Evolutionary conservation across 108 stramenopile genomes (phyloP), one percentile per base, ranked within the genome.

Genomic region (Fragilaria crotonensis): DNA sequence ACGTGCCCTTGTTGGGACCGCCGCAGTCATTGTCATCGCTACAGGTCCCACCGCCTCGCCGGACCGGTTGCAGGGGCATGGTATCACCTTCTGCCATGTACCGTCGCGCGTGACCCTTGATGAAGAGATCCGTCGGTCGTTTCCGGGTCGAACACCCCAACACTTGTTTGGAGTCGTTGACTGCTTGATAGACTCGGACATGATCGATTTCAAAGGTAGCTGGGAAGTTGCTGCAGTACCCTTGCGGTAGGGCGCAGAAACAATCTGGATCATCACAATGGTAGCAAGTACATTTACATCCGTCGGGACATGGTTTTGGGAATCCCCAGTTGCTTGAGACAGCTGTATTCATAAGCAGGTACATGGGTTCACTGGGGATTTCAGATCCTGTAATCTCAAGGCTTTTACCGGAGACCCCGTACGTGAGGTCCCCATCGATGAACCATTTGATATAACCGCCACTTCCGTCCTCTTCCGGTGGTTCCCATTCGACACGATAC

Each of bases 311-410:
- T 2, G 88, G 88, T 36, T 48, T 59, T 3, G 88, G 85, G 57
- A 94, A 94, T 30, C 92, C 92, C 92, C 92, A 94, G n/a, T 70
- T 71, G 11, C 66, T 72, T 0, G 87, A 80, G 17, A 90, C 83
- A 18, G 92, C 92, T 21, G 88, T 90, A 64, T 90, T 94, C 72
- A 94, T 84, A 22, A 94, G 60, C 14, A 94, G 50, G 65, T 94
- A 90, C 92, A 94, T 94, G 0, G 92, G 85, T 59, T 94, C 92
- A 57, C 80, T 78, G 0, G 92, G 88, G 29, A 94, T 94, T 62
- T 84, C 76, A 20, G 78, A 82, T 9, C 76, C 71, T n/a, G 83
- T 88, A 25, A 90, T 55, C 1, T 70, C 51, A 36, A 94, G 70
- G 36, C 57, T 75, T 31, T 72, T 50, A 2, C 84, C 86, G 5